Evolutionary conservation across 345 rosid genomes (phyloP).

Genomic region (Murraya koenigii): DNA sequence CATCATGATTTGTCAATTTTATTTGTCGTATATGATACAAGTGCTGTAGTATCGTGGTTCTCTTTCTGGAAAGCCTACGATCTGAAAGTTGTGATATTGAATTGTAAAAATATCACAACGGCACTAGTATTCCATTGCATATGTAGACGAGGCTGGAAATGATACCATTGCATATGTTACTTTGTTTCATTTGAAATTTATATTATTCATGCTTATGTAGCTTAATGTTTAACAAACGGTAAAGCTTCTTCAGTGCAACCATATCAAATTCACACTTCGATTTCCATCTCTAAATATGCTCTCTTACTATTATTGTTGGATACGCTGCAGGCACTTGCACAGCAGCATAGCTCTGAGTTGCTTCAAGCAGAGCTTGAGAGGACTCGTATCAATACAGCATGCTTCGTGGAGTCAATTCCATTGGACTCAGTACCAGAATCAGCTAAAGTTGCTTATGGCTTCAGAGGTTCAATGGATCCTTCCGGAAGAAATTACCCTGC

Average conservation of each 20-base stretch:
- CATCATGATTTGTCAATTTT: neutral
- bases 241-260: no score
- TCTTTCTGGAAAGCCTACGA: neutral
- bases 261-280: no score
- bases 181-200: neutral
- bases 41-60: neutral
- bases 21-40: neutral
- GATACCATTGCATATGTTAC: neutral
- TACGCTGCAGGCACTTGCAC: constrained; percentile 65
- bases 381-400: constrained; percentile 88
- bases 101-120: no score
- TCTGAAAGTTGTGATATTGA: neutral
- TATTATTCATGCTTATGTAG: neutral
- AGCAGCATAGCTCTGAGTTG: constrained; percentile 76
- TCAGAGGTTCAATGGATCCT: constrained; percentile 65
- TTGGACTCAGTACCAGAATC: constrained; percentile 59
- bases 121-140: neutral
- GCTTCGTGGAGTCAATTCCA: constrained; percentile 71
- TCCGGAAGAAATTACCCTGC: constrained; percentile 60
- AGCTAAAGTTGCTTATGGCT: constrained; percentile 63
- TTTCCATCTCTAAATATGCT: neutral
- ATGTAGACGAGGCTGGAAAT: neutral
- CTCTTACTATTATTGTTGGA: neutral
- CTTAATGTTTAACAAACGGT: no score
- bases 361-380: constrained; percentile 86